Evolutionary conservation across 305 asterid species (phyloP).

Genomic region (Fraxinus paxiana): DNA sequence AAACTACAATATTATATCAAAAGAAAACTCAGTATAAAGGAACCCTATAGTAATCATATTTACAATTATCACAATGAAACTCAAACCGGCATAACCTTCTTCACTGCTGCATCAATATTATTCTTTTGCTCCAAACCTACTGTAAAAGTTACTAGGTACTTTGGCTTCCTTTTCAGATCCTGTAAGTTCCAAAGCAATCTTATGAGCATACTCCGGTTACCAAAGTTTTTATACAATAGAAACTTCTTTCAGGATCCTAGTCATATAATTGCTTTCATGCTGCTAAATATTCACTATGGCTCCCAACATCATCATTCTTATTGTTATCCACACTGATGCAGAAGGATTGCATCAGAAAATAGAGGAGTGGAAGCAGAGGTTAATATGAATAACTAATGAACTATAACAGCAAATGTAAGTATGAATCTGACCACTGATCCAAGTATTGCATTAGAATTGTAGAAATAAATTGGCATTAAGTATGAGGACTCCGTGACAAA

Average conservation of each 20-base stretch:
- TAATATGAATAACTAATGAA: neutral
- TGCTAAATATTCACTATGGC: slow-evolving; percentile 2
- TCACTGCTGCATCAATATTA: slow-evolving; percentile 62
- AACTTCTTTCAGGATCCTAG: neutral
- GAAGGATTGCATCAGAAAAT: slow-evolving; percentile 13
- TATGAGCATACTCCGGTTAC: slow-evolving; percentile 23
- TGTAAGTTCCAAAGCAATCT: slow-evolving; percentile 37
- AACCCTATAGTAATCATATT: slow-evolving; percentile 14
- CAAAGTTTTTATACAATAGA: neutral
- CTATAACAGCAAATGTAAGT: slow-evolving; percentile 5
- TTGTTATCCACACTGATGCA: neutral
- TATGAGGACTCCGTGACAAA: neutral
- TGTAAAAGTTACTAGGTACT: slow-evolving; percentile 76
- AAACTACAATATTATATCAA: slow-evolving; percentile 41
- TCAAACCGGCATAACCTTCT: slow-evolving; percentile 50
- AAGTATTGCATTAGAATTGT: neutral
- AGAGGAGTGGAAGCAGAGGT: neutral
- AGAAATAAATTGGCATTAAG: neutral
- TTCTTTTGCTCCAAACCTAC: slow-evolving; percentile 70
- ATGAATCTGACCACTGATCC: neutral
- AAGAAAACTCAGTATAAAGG: slow-evolving; percentile 24
- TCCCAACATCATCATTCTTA: slow-evolving; percentile 11
- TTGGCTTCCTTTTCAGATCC: slow-evolving; percentile 76
- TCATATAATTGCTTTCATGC: slow-evolving; percentile 7
- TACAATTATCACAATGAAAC: slow-evolving; percentile 5